Evolutionary conservation across 768 basidiomycete species (phyloP), one percentile per base, ranked within the genome.

Genomic region (Boletus edulis): DNA sequence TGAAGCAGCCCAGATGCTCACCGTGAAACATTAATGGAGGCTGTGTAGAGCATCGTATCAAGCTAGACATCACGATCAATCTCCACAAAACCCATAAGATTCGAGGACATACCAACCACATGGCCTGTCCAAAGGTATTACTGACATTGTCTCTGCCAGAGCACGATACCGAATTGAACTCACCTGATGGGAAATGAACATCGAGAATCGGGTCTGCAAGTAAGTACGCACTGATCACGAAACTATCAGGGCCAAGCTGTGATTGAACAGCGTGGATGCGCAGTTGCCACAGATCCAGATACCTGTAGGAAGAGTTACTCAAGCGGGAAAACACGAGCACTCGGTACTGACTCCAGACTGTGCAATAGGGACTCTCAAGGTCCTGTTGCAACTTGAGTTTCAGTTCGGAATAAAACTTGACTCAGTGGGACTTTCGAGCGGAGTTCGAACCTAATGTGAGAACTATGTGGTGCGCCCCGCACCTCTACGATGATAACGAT

Each of bases 161-260:
- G 50, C 81, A 82, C 6, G 79, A 81, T 12, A 81, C 79, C 0
- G 81, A 81, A 54, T 81, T 83, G 57, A 79, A 81, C 65, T 82
- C 80, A 8, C 81, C 80, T 81, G 20, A 8, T 8, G 8, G 37
- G 14, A 11, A 29, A 42, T 58, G 15, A 64, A 22, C 10, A 38
- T 20, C 12, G 17, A 39, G 11, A 31, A 14, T 17, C 27, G 27
- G 22, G 29, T 34, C 34, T 5, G 29, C 13, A 15, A 41, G 24
- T 15, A 10, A 9, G 35, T 5, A 39, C 42, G 34, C 51, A 79
- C 79, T 80, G 46, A 81, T 77, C 37, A 77, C 69, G 51, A 82
- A 83, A 11, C 74, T 65, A 51, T 81, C 74, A 7, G 75, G 71
- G 3, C 80, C 81, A 9, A 82, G 73, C 49, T 76, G 74, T 31